Conservation (phyloP, 2,329 filamentous ascomycete species). For the Xylaria sp. region DNA sequence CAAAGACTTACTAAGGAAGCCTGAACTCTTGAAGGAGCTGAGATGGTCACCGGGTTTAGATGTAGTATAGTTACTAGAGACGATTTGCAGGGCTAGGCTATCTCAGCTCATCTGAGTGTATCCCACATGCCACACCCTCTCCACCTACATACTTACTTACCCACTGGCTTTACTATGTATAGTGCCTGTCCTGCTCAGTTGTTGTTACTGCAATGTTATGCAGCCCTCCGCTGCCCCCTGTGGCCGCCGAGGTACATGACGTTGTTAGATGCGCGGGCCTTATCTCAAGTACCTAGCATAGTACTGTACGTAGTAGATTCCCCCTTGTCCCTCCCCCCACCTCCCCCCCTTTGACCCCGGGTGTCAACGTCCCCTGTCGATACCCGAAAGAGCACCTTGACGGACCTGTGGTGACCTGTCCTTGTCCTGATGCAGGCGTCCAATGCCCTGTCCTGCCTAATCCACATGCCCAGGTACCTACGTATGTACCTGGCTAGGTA, state of each 20-base stretch:
- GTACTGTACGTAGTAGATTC: too few species aligned
- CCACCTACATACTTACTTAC: neutral
- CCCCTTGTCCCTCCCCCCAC: neutral
- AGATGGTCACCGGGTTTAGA: constrained; percentile 27
- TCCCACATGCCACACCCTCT: constrained; percentile 31
- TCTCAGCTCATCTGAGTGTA: constrained; percentile 33
- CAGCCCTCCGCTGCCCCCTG: constrained; percentile 21
- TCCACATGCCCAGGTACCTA: constrained; percentile 19
- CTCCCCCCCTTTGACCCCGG: constrained; percentile 28
- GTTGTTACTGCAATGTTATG: constrained; percentile 28
- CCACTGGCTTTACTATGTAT: constrained; percentile 1
- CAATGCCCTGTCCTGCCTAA: constrained; percentile 35
- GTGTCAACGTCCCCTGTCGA: constrained; percentile 19
- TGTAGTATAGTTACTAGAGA: constrained; percentile 29
- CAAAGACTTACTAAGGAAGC: neutral
- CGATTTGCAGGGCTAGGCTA: constrained; percentile 26
- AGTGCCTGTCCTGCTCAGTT: constrained; percentile 29
- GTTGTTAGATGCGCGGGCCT: constrained; percentile 5
- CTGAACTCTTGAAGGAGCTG: constrained; percentile 22
- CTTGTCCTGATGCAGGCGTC: constrained; percentile 31
- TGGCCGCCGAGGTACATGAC: constrained; percentile 20
- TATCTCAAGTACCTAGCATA: constrained; percentile 27
- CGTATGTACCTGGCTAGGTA: neutral
- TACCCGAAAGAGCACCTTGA: constrained; percentile 31
- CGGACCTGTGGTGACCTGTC: constrained; percentile 33